A percentile compares a stretch with the other conserved stretches of the same genome.
Conservation (phyloP, 352 stramenopile genomes). For the Phytophthora foliorum region DNA sequence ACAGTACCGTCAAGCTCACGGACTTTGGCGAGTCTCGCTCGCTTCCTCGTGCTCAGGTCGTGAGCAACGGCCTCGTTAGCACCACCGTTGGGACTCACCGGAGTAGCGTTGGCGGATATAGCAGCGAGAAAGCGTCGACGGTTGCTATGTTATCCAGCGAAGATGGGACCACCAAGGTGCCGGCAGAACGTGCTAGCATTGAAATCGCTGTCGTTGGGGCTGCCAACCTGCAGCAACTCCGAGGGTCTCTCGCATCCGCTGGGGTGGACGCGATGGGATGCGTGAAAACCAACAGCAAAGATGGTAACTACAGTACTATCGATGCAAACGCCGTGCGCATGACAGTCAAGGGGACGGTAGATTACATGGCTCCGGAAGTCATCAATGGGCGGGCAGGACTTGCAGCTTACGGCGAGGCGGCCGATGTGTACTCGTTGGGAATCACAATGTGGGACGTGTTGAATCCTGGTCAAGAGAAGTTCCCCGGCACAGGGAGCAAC, state of each 20-base stretch:
- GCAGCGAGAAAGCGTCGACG: conserved; percentile 34
- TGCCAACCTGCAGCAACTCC: conserved; percentile 41
- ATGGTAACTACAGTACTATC: conserved; percentile 17
- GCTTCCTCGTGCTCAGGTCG: conserved; percentile 46
- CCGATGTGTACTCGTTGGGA: conserved; percentile 78
- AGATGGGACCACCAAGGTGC: conserved; percentile 9
- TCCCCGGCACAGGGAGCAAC: conserved; percentile 53
- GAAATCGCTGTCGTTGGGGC: conserved; percentile 46
- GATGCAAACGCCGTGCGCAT: conserved; percentile 45
- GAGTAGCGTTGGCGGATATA: conserved; percentile 14
- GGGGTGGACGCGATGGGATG: conserved; percentile 14
- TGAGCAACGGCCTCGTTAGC: conserved; percentile 33
- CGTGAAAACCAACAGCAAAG: conserved; percentile 12
- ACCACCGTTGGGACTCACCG: conserved; percentile 11
- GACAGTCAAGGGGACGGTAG: conserved; percentile 75
- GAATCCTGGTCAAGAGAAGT: conserved; percentile 64
- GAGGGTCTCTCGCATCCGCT: conserved; percentile 23
- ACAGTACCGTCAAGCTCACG: conserved; percentile 70
- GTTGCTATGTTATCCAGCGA: conserved; percentile 39
- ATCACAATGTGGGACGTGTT: conserved; percentile 85
- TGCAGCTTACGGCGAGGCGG: conserved; percentile 66
- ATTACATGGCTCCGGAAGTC: conserved; percentile 87
- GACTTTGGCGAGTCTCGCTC: conserved; percentile 79
- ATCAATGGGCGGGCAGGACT: conserved; percentile 66
- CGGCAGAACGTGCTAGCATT: conserved; percentile 27